These are phyloP conservation scores for Talaromyces sp. DNA, from an alignment of 2,329 filamentous ascomycete genomes.

Conservation along the genomic window DNA sequence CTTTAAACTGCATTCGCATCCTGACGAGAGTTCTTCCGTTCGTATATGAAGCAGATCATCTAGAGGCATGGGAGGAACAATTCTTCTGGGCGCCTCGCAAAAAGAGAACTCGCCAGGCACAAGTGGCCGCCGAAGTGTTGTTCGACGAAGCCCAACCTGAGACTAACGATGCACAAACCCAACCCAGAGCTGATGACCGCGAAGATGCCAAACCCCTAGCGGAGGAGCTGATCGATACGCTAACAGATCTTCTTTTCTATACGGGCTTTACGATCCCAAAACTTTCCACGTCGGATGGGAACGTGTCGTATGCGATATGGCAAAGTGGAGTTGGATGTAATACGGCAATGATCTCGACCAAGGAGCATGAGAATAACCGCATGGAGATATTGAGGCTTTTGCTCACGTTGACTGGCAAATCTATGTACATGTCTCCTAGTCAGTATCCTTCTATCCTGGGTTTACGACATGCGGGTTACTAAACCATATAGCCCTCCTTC, in stretches of 20 bases:
- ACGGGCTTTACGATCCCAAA: slow-evolving; percentile 81
- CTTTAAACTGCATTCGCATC: slow-evolving; percentile 91
- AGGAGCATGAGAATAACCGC: slow-evolving; percentile 88
- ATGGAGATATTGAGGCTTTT: slow-evolving; percentile 85
- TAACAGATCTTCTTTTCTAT: slow-evolving; percentile 88
- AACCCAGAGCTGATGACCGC: slow-evolving; percentile 57
- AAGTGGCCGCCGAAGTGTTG: slow-evolving; percentile 69
- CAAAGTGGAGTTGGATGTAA: slow-evolving; percentile 97
- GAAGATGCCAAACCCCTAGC: slow-evolving; percentile 83
- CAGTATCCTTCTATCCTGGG: slow-evolving; percentile 24
- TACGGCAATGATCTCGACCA: slow-evolving; percentile 78
- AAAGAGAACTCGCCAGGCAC: slow-evolving; percentile 65
- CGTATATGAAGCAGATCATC: slow-evolving; percentile 80
- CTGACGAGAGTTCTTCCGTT: slow-evolving; percentile 87
- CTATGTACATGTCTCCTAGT: slow-evolving; percentile 86
- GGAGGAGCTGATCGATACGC: slow-evolving; percentile 86
- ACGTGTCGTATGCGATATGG: slow-evolving; percentile 93
- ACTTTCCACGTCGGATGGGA: slow-evolving; percentile 66
- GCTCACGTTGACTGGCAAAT: slow-evolving; percentile 80
- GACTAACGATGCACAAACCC: slow-evolving; percentile 47
- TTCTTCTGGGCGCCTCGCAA: slow-evolving; percentile 85
- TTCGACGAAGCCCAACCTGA: slow-evolving; percentile 71
- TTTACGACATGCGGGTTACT: neutral
- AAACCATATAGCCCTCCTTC: slow-evolving; percentile 55
- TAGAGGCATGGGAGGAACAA: slow-evolving; percentile 80